Evolutionary conservation across 768 basidiomycete species (phyloP).

Genomic region (Xanthoconium purpureum): DNA sequence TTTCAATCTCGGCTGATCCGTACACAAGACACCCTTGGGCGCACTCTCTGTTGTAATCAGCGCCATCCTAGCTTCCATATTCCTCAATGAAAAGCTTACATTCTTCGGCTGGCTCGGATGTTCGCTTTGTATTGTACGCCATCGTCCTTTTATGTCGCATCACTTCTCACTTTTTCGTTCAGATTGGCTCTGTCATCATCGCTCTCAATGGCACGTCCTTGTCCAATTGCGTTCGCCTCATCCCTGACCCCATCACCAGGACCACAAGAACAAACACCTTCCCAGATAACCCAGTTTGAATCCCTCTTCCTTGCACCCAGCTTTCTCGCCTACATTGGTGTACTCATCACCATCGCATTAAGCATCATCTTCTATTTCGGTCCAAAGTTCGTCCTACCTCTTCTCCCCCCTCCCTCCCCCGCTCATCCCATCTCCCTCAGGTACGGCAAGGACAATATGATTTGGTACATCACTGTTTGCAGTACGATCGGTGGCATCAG

Average conservation of each 20-base stretch:
- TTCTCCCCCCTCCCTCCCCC: background rate
- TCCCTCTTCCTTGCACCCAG: conserved; percentile 78
- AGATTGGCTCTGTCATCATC: conserved; percentile 86
- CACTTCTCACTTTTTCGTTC: background rate
- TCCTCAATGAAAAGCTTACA: conserved; percentile 88
- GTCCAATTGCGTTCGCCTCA: background rate
- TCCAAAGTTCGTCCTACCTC: conserved; percentile 52
- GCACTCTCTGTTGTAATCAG: conserved; percentile 95
- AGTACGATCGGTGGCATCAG: conserved; percentile 95
- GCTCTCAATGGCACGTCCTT: conserved; percentile 72
- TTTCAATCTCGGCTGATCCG: conserved; percentile 4
- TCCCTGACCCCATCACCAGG: conserved; percentile 36
- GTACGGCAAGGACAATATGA: conserved; percentile 89
- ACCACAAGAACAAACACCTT: conserved; percentile 66
- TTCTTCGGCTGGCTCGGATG: conserved; percentile 99
- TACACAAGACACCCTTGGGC: conserved; percentile 79
- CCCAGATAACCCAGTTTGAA: conserved; percentile 70
- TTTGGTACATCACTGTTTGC: conserved; percentile 94
- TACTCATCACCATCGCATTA: conserved; percentile 62
- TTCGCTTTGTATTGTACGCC: conserved; percentile 79
- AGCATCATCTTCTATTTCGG: conserved; percentile 81
- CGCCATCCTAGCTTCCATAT: conserved; percentile 87
- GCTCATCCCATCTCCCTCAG: conserved; percentile 30
- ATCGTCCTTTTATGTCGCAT: background rate
- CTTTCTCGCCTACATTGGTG: conserved; percentile 68